These are phyloP conservation scores for Kodamaea sagamina DNA, from an alignment of 805 yeast species.

Conservation along the genomic window DNA sequence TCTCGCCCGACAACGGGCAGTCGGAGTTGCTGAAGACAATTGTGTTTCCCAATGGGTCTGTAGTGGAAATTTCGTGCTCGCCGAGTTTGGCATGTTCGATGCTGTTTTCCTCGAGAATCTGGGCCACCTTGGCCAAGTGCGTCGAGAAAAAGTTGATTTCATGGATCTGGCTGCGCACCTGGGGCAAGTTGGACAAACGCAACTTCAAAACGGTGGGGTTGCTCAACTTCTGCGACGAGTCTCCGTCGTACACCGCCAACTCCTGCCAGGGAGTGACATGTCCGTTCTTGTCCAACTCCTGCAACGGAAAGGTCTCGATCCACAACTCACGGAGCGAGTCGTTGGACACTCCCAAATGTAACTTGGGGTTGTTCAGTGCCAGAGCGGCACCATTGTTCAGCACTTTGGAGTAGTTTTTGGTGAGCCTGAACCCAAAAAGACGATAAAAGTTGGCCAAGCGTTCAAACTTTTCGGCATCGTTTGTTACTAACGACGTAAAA, in stretches of 20 bases:
- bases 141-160: constrained; percentile 36
- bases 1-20: constrained; percentile 22
- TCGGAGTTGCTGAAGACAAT: constrained; percentile 28
- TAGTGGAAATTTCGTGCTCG: constrained; percentile 11
- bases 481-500: constrained; percentile 63
- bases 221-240: constrained; percentile 29
- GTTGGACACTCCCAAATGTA: constrained; percentile 55
- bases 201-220: constrained; percentile 37
- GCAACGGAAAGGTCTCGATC: constrained; percentile 68
- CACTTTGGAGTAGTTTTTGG: constrained; percentile 61
- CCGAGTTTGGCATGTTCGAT: constrained; percentile 4
- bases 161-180: constrained; percentile 15
- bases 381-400: constrained; percentile 34
- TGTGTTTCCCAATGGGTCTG: constrained; percentile 41
- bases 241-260: constrained; percentile 39
- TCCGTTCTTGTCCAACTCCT: constrained; percentile 35
- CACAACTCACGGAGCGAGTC: constrained; percentile 72
- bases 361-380: constrained; percentile 28
- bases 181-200: constrained; percentile 28
- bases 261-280: constrained; percentile 45
- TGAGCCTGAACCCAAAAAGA: constrained; percentile 59
- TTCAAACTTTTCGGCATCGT: constrained; percentile 47
- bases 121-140: constrained; percentile 24
- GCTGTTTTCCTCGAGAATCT: constrained; percentile 19
- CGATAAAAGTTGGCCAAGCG: constrained; percentile 57